Percentiles rank a stretch among this genome's conserved stretches.
Conservation (phyloP, 306 rosid genomes). For the Arachis stenosperma region DNA sequence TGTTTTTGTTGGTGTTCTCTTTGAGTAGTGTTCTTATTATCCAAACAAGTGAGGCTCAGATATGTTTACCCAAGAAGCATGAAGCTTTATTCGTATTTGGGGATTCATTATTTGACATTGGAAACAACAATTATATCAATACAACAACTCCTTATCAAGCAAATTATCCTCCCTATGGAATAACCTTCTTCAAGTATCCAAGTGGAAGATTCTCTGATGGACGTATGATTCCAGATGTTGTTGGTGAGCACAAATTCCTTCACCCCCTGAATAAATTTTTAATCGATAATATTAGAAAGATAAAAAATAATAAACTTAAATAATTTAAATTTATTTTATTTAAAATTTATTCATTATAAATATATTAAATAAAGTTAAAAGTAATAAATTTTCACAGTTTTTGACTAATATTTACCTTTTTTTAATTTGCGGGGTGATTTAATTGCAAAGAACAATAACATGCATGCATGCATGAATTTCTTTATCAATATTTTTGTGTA, state of each 20-base stretch:
- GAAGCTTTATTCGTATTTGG: constrained; percentile 55
- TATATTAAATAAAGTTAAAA: too few relatives aligned
- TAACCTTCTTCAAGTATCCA: constrained; percentile 48
- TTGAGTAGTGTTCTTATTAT: neutral
- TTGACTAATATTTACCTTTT: too few relatives aligned
- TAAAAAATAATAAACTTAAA: too few relatives aligned
- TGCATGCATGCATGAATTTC: too few relatives aligned
- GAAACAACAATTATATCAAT: constrained; percentile 58
- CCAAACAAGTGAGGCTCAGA: neutral
- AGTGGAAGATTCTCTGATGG: constrained; percentile 53
- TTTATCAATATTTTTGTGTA: too few relatives aligned
- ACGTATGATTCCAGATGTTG: constrained; percentile 46
- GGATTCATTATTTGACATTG: constrained; percentile 56
- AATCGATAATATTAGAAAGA: too few relatives aligned
- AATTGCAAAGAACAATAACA: too few relatives aligned
- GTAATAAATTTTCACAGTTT: too few relatives aligned
- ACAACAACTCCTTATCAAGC: constrained; percentile 28
- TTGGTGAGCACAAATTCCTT: constrained; percentile 30
- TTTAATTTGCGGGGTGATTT: too few relatives aligned
- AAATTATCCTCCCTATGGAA: constrained; percentile 48
- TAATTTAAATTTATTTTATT: too few relatives aligned
- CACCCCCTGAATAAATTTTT: too few relatives aligned
- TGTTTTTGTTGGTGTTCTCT: neutral
- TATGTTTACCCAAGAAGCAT: constrained; percentile 26
- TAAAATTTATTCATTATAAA: too few relatives aligned